Base-by-base conservation (phyloP, 768 basidiomycete genomes). In the Amanita thiersii region DNA sequence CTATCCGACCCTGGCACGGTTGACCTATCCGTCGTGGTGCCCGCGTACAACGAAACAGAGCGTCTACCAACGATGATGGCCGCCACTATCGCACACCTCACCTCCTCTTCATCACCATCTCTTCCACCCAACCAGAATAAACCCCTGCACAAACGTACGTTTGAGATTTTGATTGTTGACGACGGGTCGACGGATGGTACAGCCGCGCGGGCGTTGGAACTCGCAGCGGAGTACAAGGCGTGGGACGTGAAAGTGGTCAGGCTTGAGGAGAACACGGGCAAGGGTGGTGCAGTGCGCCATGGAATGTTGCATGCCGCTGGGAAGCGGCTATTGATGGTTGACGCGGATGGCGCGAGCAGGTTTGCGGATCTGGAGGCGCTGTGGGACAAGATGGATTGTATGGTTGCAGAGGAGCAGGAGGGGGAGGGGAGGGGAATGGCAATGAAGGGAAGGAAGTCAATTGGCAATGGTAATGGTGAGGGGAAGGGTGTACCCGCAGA, bases 221-320 rank as follows among this genome's bases (percentile, higher is more conserved):
- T 91, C 33, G 86, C 85, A 3, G 57, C 61, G 11, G 60, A 73
- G 46, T 68, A 84, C 51, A 52, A 71, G 2, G 57, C 66, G 11
- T 66, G 63, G 43, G 79, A 86, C 51, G 81, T 96, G 44, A 77
- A 81, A 45, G 77, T 96, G 15, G 76, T 94, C 42, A 78, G 71
- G 15, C 65, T 97, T 44, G 78, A 78, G 56, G 66, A 70, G 52
- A 98, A 98, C 55, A 63, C 84, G 12, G 92, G 92, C 1, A 98
- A 98, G 56, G 93, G 93, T 14, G 93, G 91, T 2, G 88, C 91
- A 0, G 91, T 96, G 17, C 70, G 85, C 24, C 93, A 96, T 61
- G 92, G 93, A 25, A 87, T 93, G 77, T 58, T 93, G 48, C 79
- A 84, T 53, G 73, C 79, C 5, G 72, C 87, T 3, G 93, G 93